Evolutionary conservation across 768 basidiomycete genomes (phyloP).

Genomic region (Hypholoma sublateritium): DNA sequence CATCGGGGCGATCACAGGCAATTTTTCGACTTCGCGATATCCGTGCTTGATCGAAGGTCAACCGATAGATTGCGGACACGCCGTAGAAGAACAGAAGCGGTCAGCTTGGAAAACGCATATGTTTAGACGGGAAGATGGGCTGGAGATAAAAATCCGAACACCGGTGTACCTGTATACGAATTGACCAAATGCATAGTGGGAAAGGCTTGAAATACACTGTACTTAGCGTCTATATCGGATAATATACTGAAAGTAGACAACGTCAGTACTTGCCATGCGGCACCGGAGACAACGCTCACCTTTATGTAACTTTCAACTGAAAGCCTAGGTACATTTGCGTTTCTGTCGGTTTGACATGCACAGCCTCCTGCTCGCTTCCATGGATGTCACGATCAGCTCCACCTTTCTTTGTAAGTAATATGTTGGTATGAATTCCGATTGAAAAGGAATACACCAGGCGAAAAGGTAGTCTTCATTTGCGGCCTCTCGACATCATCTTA

Average conservation of each 20-base stretch:
- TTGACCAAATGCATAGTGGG: background rate
- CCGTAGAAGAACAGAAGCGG: background rate
- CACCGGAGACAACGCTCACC: background rate
- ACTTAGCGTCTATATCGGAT: background rate
- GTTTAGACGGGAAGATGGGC: constrained; percentile 4
- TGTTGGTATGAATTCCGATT: background rate
- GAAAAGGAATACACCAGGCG: background rate
- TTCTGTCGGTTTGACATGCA: too few relatives aligned
- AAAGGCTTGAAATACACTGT: background rate
- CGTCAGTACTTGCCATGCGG: constrained; percentile 5
- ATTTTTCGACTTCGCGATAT: too few relatives aligned
- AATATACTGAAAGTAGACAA: background rate
- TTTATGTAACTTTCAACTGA: constrained; percentile 1
- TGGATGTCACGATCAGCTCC: background rate
- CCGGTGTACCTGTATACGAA: constrained; percentile 5
- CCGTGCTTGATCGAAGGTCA: background rate
- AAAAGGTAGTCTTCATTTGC: too few relatives aligned
- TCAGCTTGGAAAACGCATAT: background rate
- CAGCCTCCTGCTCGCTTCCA: background rate
- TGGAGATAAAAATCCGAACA: constrained; percentile 10
- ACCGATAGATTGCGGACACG: background rate
- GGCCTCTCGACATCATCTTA: too few relatives aligned
- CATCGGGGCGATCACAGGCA: too few relatives aligned
- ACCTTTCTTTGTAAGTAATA: background rate
- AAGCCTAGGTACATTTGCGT: background rate